Evolutionary conservation across 2,329 filamentous ascomycete genomes (phyloP), one percentile per base, ranked within the genome.

Genomic region (Alternaria dauci): DNA sequence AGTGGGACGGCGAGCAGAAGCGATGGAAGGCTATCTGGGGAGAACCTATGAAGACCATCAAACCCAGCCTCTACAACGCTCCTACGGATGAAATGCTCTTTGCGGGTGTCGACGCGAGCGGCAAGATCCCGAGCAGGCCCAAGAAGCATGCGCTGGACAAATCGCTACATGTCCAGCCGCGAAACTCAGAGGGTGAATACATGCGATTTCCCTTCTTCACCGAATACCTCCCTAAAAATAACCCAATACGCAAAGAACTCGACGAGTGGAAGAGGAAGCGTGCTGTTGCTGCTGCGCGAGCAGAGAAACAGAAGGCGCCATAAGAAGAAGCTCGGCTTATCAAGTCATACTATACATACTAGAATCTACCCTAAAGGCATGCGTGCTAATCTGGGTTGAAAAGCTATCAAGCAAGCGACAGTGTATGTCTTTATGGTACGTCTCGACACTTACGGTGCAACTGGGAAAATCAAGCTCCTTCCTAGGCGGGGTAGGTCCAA

Each of bases 11-110:
- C 1, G 52, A 63, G 30, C 65, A 59, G 16, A 65, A 67, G 34
- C 70, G 61, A 20, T 78, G 76, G 76, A 61, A 47, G 3, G 65
- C 62, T 18, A 50, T 60, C 34, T 78, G 75, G 74, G 76, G 74
- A 2, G 47, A 60, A 16, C 47, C 56, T n/a, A 53, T 25, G 11
- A 62, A 65, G 26, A 28, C 28, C 26, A 62, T 61, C 28, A 65
- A 52, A 16, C 62, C 62, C 16, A 53, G 32, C 1, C 46, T 64
- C 11, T 71, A 73, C 48, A 36, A 55, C 16, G 44, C 52, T 2
- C 65, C 73, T 14, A 69, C 68, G 3, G 60, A 75, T 25, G 60
- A 62, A 9, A 26, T 52, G 5, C 67, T 78, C 14, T 78, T 78
- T 44, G 63, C 65, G 3, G 76, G 74, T 20, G 76, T 77, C 1